Evolutionary conservation across 169 alveolate species (phyloP), one percentile per base, ranked within the genome.

Genomic region (Sarcocystis neurona): DNA sequence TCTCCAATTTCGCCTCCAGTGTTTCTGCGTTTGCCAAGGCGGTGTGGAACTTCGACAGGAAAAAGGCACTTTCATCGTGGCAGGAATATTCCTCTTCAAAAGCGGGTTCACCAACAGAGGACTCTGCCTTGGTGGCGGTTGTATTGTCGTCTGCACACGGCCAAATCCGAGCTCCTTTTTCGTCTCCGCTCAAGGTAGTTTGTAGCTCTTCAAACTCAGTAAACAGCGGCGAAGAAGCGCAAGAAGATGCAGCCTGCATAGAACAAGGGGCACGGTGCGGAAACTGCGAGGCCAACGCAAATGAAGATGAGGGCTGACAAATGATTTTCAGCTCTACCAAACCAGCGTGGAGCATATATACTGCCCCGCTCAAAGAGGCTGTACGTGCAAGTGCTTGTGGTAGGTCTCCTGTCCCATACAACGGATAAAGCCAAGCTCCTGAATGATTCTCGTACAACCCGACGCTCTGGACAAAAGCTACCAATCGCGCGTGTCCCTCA

Each of bases 371-470:
- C 30, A 72, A 39, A 2, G 82, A 72, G 82, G 82, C 82, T 4
- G 46, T 66, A 1, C 84, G 84, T 3, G 84, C 39, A 79, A 89
- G 84, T 12, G 92, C 93, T 56, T 89, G 93, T 18, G 91, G 74
- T 23, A 89, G 43, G 79, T 89, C 93, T 23, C 85, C 41, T 27
- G 93, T 39, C n/a, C 93, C 93, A 56, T 70, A 89, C 87, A 84
- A 50, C 8, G 93, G 93, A 79, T 89, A 89, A 12, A 89, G 87
- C 66, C 66, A 84, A 12, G 91, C 87, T 12, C 87, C 66, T 3
- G 30, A 4, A 3, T 72, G 82, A n/a, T 39, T 47, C 6, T 56
- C 46, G 56, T 72, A 72, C 82, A 39, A 48, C 43, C 82, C 82
- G 34, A 72, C 41, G 20, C 82, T 72, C 47, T 43, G 82, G 39